Conservation (phyloP, 768 basidiomycete genomes). For the Boletus subcaerulescens region DNA sequence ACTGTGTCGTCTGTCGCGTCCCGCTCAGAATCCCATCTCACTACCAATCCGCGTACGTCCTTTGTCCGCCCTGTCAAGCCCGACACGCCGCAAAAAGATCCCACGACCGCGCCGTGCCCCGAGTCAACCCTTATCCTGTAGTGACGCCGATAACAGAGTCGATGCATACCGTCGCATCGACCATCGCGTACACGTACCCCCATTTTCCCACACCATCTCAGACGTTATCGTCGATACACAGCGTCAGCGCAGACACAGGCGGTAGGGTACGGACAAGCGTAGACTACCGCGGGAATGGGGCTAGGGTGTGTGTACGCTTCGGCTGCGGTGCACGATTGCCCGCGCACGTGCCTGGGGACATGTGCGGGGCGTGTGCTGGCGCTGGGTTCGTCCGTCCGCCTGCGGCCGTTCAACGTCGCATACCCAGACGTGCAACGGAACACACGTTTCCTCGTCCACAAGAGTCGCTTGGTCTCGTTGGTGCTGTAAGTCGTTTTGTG, state of each 20-base stretch:
- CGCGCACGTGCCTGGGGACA: neutral
- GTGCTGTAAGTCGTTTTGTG: neutral
- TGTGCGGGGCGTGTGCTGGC: conserved; percentile 14
- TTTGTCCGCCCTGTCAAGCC: conserved; percentile 14
- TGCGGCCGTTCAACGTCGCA: neutral
- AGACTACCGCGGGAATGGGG: too few species aligned
- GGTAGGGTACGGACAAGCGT: too few species aligned
- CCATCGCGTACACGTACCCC: neutral
- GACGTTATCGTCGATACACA: too few species aligned
- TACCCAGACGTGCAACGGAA: neutral
- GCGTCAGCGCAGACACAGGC: too few species aligned
- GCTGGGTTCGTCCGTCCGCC: conserved; percentile 6
- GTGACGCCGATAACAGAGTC: neutral
- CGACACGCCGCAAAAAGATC: neutral
- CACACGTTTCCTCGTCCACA: neutral
- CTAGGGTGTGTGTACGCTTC: conserved; percentile 13
- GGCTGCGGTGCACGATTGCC: conserved; percentile 18
- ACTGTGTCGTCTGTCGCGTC: conserved; percentile 2
- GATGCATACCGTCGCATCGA: neutral
- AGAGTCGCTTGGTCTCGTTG: neutral
- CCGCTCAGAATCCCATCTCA: neutral
- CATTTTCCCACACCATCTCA: neutral
- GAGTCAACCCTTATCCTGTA: conserved; percentile 4
- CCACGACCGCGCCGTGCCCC: neutral
- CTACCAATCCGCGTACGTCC: neutral